phyloP scores from a whole-genome alignment of 2,329 filamentous ascomycete species.

The Colletotrichum tanaceti region DNA sequence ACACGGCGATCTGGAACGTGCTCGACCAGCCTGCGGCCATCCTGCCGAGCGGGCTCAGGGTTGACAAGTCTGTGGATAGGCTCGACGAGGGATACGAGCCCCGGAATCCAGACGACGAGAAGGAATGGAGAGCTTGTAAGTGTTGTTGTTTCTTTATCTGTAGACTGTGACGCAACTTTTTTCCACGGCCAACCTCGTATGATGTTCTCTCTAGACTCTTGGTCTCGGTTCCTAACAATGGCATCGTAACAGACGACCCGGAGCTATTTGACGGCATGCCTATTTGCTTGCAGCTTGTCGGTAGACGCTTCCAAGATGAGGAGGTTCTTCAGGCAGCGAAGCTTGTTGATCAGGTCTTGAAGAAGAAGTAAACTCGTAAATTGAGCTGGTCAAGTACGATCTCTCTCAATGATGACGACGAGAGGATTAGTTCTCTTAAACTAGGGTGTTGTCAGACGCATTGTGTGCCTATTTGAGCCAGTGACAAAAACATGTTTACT shows the following conservation, averaged over 20 bases:
- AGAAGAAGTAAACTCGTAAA: background rate
- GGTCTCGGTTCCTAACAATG: too few species aligned
- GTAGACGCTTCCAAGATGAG: constrained; percentile 34
- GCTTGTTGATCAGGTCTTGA: constrained; percentile 12
- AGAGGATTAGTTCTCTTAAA: too few species aligned
- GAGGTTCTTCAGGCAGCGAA: constrained; percentile 29
- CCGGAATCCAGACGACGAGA: background rate
- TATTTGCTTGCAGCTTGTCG: constrained; percentile 22
- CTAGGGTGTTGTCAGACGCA: too few species aligned
- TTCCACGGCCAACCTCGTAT: too few species aligned
- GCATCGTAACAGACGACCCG: constrained; percentile 18
- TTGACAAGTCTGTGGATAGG: constrained; percentile 10
- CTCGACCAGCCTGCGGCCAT: constrained; percentile 25
- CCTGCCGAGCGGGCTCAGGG: constrained; percentile 18
- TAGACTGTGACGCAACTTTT: too few species aligned
- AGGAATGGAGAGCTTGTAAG: constrained; percentile 33
- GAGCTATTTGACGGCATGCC: constrained; percentile 21
- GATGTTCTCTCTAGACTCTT: too few species aligned
- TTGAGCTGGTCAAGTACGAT: too few species aligned
- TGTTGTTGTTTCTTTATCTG: too few species aligned
- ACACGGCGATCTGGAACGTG: constrained; percentile 29
- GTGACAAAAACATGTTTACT: too few species aligned
- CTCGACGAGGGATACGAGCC: constrained; percentile 5
- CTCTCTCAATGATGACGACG: too few species aligned
- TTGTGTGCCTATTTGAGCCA: too few species aligned